Conservation (phyloP, 108 stramenopile genomes). For the Skeletonema marinoi region DNA sequence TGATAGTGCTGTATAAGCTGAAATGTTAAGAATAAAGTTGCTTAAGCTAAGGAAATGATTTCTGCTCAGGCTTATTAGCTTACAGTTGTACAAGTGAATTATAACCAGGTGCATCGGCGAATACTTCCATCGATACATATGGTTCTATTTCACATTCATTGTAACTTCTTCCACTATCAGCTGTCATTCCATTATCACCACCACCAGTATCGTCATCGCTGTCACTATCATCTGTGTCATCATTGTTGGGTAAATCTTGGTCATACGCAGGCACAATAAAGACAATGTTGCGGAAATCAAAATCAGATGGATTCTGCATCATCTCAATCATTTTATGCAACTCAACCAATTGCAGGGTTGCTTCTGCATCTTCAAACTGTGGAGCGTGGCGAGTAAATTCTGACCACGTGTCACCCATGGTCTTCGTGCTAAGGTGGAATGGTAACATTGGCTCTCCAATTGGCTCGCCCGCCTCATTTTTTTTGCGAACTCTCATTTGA, state of each 20-base stretch:
- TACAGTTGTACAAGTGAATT: constrained; percentile 17
- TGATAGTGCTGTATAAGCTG: neutral
- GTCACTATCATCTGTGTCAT: constrained; percentile 30
- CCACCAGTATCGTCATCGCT: constrained; percentile 42
- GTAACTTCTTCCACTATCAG: constrained; percentile 6
- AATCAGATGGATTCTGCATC: constrained; percentile 54
- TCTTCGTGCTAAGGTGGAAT: constrained; percentile 44
- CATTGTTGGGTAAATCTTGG: constrained; percentile 15
- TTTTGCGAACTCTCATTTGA: constrained; percentile 47
- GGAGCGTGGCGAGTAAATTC: constrained; percentile 37
- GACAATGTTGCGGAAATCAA: constrained; percentile 49
- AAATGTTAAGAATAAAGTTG: neutral
- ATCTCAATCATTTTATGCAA: constrained; percentile 48
- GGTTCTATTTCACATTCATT: constrained; percentile 37
- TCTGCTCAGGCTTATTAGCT: neutral
- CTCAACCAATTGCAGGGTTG: constrained; percentile 48
- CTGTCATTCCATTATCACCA: constrained; percentile 45
- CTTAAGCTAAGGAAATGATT: neutral
- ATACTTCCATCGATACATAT: constrained; percentile 45
- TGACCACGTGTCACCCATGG: constrained; percentile 44
- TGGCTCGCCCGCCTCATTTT: constrained; percentile 36
- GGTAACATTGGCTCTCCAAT: constrained; percentile 38
- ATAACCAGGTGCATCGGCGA: constrained; percentile 15
- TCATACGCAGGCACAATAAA: constrained; percentile 43
- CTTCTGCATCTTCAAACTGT: constrained; percentile 36